These are phyloP conservation scores for Aspergillus sp. DNA, from an alignment of 2,329 filamentous ascomycete genomes.

Conservation along the genomic window DNA sequence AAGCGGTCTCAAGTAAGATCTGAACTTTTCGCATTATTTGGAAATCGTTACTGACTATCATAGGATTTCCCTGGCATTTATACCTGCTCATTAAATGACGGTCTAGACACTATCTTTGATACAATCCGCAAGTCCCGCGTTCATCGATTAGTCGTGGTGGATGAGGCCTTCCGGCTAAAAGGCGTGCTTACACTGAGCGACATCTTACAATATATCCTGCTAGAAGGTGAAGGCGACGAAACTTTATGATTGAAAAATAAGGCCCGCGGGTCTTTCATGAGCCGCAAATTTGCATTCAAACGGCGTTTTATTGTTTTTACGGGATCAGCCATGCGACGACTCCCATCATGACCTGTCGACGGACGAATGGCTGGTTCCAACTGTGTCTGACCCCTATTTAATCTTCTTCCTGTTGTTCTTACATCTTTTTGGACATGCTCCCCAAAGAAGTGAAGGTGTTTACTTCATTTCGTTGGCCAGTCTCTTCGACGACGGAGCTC, in stretches of 20 bases:
- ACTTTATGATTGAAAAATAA: constrained; percentile 31
- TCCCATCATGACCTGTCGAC: constrained; percentile 3
- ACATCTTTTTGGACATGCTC: constrained; percentile 21
- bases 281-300: constrained; percentile 38
- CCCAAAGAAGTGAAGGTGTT: constrained; percentile 38
- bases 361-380: constrained; percentile 17
- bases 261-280: constrained; percentile 22
- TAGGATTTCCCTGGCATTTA: constrained; percentile 94
- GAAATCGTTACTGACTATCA: constrained; percentile 43
- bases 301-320: constrained; percentile 33
- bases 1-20: constrained; percentile 73
- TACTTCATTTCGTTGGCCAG: constrained; percentile 22
- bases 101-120: constrained; percentile 93
- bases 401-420: constrained; percentile 14
- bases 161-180: constrained; percentile 82
- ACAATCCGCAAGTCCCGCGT: constrained; percentile 94
- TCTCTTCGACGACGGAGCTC: constrained; percentile 9
- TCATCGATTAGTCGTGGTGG: constrained; percentile 89
- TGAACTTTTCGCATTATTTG: not conserved
- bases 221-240: constrained; percentile 73
- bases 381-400: constrained; percentile 11
- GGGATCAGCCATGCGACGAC: constrained; percentile 9
- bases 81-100: constrained; percentile 89
- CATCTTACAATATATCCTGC: constrained; percentile 91
- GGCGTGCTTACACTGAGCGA: constrained; percentile 94